Evolutionary conservation across 129 eudicot genomes (phyloP).

Genomic region (Chrysanthemum makinoi): DNA sequence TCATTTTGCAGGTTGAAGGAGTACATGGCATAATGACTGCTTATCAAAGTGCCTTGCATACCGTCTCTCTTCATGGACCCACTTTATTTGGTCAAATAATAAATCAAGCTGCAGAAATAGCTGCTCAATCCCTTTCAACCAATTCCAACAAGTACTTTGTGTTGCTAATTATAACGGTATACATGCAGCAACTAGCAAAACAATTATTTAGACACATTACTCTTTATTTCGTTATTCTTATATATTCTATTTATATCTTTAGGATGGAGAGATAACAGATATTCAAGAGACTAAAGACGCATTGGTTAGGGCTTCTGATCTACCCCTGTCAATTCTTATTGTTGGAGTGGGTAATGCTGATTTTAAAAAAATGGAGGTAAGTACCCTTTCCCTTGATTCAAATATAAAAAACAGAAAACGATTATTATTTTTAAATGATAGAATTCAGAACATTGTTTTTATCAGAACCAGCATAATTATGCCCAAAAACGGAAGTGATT

Average conservation of each 20-base stretch:
- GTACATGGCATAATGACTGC: slow-evolving; percentile 89
- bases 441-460: too few species aligned
- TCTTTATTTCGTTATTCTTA: background rate
- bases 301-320: slow-evolving; percentile 82
- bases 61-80: slow-evolving; percentile 72
- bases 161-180: slow-evolving; percentile 86
- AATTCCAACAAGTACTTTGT: slow-evolving; percentile 65
- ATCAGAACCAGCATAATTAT: too few species aligned
- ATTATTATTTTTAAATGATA: too few species aligned
- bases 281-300: slow-evolving; percentile 86
- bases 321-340: slow-evolving; percentile 84
- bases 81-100: slow-evolving; percentile 82
- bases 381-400: background rate
- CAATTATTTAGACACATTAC: background rate
- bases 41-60: slow-evolving; percentile 61
- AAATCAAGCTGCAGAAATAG: slow-evolving; percentile 83
- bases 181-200: background rate
- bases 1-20: slow-evolving; percentile 57
- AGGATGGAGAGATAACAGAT: slow-evolving; percentile 96
- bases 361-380: slow-evolving; percentile 89
- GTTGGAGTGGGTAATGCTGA: slow-evolving; percentile 95
- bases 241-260: slow-evolving; percentile 5
- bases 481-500: too few species aligned
- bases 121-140: slow-evolving; percentile 59
- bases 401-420: background rate